Percentiles rank a stretch among this genome's conserved stretches.
phyloP scores from a whole-genome alignment of 352 stramenopile genomes.

The Pythium rishiriense region DNA sequence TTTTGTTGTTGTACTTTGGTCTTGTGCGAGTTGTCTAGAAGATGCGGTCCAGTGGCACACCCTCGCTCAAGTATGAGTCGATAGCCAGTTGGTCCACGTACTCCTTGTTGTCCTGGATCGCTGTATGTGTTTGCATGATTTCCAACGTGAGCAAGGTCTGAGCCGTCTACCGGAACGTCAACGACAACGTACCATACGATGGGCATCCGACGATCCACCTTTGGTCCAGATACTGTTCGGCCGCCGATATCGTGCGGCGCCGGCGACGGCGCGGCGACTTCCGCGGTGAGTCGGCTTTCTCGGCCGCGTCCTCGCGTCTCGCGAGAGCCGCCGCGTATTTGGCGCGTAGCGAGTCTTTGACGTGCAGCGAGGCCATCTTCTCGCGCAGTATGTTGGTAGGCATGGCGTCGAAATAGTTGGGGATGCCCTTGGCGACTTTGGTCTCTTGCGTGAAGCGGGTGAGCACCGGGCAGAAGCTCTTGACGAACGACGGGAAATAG shows the following conservation, averaged over 20 bases:
- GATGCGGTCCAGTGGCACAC: conserved; percentile 62
- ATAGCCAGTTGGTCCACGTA: conserved; percentile 77
- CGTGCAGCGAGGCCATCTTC: conserved; percentile 39
- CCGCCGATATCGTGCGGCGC: conserved; percentile 37
- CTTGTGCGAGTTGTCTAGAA: conserved; percentile 40
- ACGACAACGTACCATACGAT: conserved; percentile 75
- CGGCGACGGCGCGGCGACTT: conserved; percentile 37
- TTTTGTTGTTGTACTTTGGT: neutral
- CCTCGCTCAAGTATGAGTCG: conserved; percentile 67
- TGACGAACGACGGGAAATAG: conserved; percentile 60
- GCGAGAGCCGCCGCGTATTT: conserved; percentile 53
- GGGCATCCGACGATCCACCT: conserved; percentile 71
- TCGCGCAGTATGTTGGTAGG: conserved; percentile 56
- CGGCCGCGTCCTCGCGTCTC: conserved; percentile 22
- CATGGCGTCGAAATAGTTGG: conserved; percentile 86
- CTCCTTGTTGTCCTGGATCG: conserved; percentile 82
- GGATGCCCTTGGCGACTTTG: conserved; percentile 59
- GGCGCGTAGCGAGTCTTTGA: conserved; percentile 37
- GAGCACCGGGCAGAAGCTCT: conserved; percentile 56
- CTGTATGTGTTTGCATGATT: conserved; percentile 31
- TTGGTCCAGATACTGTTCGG: conserved; percentile 50
- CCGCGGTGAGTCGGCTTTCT: conserved; percentile 13
- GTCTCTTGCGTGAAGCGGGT: conserved; percentile 55
- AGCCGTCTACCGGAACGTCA: too few species aligned
- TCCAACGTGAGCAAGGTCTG: too few species aligned